Percentiles rank a stretch among this genome's conserved stretches.
Conservation (phyloP, 495 filamentous ascomycete genomes). For the Lophium mytilinum region DNA sequence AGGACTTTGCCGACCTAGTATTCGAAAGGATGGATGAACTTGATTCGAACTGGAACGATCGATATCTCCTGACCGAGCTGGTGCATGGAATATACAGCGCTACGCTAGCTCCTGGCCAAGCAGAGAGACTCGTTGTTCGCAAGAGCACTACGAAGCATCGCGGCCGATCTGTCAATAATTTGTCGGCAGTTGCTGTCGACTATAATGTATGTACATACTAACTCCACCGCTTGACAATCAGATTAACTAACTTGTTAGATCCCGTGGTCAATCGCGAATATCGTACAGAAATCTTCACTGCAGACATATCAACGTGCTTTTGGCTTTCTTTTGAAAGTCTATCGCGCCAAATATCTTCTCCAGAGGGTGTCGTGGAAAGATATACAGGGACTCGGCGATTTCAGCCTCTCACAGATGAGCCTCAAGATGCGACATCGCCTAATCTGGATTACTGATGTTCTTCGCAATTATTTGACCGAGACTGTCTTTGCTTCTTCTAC, state of each 20-base stretch:
- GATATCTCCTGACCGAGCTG: conserved; percentile 72
- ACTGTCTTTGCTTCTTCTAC: conserved; percentile 57
- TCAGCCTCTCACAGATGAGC: conserved; percentile 39
- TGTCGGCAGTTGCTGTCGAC: conserved; percentile 20
- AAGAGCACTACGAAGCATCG: conserved; percentile 25
- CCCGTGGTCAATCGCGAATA: conserved; percentile 80
- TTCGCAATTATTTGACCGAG: conserved; percentile 68
- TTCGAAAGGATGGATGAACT: conserved; percentile 71
- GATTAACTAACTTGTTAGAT: conserved; percentile 33
- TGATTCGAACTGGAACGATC: conserved; percentile 66
- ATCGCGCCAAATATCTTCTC: conserved; percentile 61
- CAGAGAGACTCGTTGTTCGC: conserved; percentile 51
- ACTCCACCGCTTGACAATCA: not conserved
- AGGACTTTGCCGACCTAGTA: conserved; percentile 55
- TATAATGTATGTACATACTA: conserved; percentile 20
- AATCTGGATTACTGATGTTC: conserved; percentile 66
- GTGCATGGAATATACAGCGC: conserved; percentile 59
- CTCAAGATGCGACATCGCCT: conserved; percentile 63
- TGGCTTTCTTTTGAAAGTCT: conserved; percentile 68
- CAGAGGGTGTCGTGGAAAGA: conserved; percentile 45
- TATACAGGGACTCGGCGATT: conserved; percentile 18
- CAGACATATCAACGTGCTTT: conserved; percentile 60
- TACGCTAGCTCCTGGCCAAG: conserved; percentile 41
- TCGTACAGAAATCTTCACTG: conserved; percentile 57
- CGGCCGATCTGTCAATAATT: conserved; percentile 36